Conservation (phyloP, 2,329 filamentous ascomycete genomes). For the Chaetomiaceae sp. region DNA sequence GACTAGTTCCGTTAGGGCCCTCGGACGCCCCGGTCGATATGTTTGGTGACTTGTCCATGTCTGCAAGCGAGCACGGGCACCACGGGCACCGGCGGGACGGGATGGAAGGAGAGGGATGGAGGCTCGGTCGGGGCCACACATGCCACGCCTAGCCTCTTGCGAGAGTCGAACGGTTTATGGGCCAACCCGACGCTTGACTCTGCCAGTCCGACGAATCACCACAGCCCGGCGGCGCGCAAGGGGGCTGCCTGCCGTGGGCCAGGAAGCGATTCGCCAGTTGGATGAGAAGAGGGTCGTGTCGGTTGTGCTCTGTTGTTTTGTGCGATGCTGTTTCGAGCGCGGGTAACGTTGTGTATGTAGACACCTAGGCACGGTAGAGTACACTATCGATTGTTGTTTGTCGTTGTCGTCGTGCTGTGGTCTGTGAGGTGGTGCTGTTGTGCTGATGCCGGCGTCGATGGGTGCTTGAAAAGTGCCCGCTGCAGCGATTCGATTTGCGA, state of each 20-base stretch:
- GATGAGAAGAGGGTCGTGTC: neutral
- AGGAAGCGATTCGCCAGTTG: neutral
- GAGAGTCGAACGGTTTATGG: conserved; percentile 13
- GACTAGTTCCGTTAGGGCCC: conserved; percentile 12
- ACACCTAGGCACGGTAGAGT: too few relatives aligned
- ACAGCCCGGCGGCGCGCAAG: conserved; percentile 16
- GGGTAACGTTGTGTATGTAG: neutral
- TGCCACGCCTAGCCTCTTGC: conserved; percentile 26
- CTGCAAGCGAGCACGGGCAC: conserved; percentile 22
- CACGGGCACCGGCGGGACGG: too few relatives aligned
- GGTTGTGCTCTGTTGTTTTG: neutral
- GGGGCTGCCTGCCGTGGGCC: conserved; percentile 10
- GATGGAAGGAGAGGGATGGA: conserved; percentile 25
- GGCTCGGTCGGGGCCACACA: conserved; percentile 24
- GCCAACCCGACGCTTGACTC: conserved; percentile 16
- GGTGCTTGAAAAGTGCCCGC: too few relatives aligned
- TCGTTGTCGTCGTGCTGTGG: neutral
- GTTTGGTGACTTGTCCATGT: conserved; percentile 35
- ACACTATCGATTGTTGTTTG: neutral
- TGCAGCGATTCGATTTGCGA: too few relatives aligned
- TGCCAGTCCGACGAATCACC: conserved; percentile 20
- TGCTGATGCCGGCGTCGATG: too few relatives aligned
- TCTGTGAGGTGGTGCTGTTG: neutral
- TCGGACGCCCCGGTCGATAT: conserved; percentile 28
- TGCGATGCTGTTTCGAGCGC: conserved; percentile 4